Base-by-base conservation (phyloP, 2,329 filamentous ascomycete species). In the Ophiocordyceps camponoti-saundersi region DNA sequence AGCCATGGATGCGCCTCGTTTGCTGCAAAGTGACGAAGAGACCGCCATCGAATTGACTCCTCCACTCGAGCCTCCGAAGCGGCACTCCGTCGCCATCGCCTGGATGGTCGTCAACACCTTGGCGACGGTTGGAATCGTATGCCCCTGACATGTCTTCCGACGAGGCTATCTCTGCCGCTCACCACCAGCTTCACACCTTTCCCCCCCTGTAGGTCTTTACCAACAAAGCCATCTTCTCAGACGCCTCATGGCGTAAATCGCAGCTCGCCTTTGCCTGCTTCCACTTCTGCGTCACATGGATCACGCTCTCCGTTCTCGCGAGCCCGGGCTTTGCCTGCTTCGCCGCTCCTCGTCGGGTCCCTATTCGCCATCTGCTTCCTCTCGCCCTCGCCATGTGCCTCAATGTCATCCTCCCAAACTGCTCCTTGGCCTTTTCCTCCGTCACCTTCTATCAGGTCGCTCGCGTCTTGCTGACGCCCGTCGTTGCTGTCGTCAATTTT, bases 401-500 rank as follows among this genome's bases (percentile, higher is more conserved):
- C 49, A 83, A 83, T 59, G 78, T 84, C 57, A 77, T 84, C 51
- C 66, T 84, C 11, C 79, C 78, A 11, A 84, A 84, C 55, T 63
- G 82, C 7, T 82, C 77, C 1, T 66, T 85, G 42, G 79, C 79
- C 29, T 81, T 76, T 59, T 82, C 79, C 21, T 74, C 73, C 45
- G 75, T 84, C 41, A 79, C 78, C 41, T 83, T 84, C 59, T 84
- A 83, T 60, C 80, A 85, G 59, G 73, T 83, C 44, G 78, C 77
- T 5, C 73, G 79, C 22, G 80, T 83, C 49, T 66, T 83, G 13
- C 69, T 83, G 26, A 83, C 80, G 1, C 80, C 80, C 3, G 71
- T 69, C 42, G 78, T 82, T 20, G 79, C 78, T 5, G 59, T 75
- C 16, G 75, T 84, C 68, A 82, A 83, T 60, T 80, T 68, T 53